Base-by-base conservation (phyloP, 2,329 filamentous ascomycete genomes). In the Monilinia fructicola region DNA sequence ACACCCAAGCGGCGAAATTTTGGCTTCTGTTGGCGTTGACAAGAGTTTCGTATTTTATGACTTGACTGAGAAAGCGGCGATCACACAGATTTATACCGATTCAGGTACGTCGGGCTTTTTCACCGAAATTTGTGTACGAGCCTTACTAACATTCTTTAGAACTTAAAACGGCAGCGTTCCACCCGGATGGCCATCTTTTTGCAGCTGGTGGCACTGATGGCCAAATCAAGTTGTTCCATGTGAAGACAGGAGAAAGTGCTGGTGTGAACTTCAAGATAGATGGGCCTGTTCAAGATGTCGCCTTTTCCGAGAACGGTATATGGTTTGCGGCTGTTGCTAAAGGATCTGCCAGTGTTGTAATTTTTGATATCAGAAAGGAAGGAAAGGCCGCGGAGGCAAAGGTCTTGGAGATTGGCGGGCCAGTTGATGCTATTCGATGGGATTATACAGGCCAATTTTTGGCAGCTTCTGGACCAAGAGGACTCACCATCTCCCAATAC, bases 391-490 rank as follows among this genome's bases (percentile, higher is more conserved):
- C 89, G 6, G 85, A 88, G 74, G 88, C 89, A 76, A 96, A 96
- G 83, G 86, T 90, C n/a, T 82, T 99, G 52, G 92, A 97, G 71
- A 89, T 90, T 55, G 94, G 93, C 66, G 89, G 87, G 69, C 83
- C 86, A n/a, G 87, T 97, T 58, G 85, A 90, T 69, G 87, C 85
- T 52, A 83, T 97, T 70, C 83, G 84, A 59, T 99, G 93, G 93
- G 95, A 99, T 76, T 97, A 96, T 81, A 95, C 91, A 9, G 94
- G 93, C 54, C 94, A 97, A 78, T 99, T 91, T 81, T 83, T 99
- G 64, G 91, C 93, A 35, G 90, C 90, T 16, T 91, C 87, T 4
- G 94, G 94, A 9, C 84, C 89, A 4, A 87, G 89, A 54, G 93
- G 93, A 38, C 81, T 97, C 56, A 91, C 90, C 6, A 91, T 99